A percentile compares a stretch with the other conserved stretches of the same genome.
Evolutionary conservation across 2,329 filamentous ascomycete species (phyloP).

Genomic region (Gyromitra esculenta): DNA sequence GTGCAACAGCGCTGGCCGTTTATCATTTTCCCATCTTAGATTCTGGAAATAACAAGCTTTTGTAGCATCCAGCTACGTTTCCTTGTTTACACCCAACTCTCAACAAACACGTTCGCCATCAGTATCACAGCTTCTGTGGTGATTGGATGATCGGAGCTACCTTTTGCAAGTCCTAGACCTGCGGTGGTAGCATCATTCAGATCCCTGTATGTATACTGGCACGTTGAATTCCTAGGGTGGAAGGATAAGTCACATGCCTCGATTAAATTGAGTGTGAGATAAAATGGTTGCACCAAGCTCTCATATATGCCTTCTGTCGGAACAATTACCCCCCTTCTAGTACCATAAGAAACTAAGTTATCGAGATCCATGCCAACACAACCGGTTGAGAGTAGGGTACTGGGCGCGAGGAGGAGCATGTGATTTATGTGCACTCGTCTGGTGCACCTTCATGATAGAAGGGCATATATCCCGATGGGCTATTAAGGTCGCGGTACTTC

Average conservation of each 20-base stretch:
- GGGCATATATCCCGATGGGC: constrained; percentile 57
- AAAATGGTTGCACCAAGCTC: neutral
- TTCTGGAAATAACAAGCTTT: neutral
- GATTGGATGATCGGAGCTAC: too few species aligned
- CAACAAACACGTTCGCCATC: too few species aligned
- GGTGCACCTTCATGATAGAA: constrained; percentile 48
- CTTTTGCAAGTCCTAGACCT: too few species aligned
- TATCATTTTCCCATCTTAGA: neutral
- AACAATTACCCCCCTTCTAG: neutral
- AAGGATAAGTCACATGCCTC: neutral
- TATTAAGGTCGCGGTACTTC: constrained; percentile 59
- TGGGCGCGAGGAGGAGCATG: constrained; percentile 62
- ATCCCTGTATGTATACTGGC: neutral
- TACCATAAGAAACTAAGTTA: neutral
- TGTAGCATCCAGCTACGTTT: neutral
- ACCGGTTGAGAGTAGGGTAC: constrained; percentile 60
- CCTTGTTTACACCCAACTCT: too few species aligned
- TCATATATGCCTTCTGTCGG: neutral
- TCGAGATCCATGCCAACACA: neutral
- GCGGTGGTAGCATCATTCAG: too few species aligned
- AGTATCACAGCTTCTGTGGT: too few species aligned
- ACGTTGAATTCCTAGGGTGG: neutral
- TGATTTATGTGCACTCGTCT: constrained; percentile 62
- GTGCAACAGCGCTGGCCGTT: neutral
- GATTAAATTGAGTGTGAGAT: neutral